Evolutionary conservation across 176 grass and related monocot genomes (phyloP).

Genomic region (Tillandsia fasciculata): DNA sequence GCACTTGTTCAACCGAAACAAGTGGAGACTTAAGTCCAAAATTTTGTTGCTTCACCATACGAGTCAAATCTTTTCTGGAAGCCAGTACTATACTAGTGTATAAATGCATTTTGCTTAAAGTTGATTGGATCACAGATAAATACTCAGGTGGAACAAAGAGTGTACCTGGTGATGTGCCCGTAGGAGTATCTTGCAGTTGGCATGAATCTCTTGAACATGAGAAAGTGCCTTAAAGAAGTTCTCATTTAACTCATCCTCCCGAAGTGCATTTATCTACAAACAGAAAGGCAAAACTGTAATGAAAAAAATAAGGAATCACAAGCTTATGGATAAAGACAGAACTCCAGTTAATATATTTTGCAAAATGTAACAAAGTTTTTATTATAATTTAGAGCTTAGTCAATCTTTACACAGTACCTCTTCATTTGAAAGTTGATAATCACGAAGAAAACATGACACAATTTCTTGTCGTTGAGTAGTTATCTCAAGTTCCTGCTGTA

Average conservation of each 20-base stretch:
- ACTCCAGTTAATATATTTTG: background rate
- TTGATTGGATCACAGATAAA: background rate
- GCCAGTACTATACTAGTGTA: background rate
- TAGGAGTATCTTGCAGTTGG: slow-evolving; percentile 91
- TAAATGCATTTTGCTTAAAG: background rate
- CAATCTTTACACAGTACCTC: slow-evolving; percentile 36
- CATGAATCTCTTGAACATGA: slow-evolving; percentile 99
- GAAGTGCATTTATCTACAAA: slow-evolving; percentile 77
- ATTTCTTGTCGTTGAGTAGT: slow-evolving; percentile 94
- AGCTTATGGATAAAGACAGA: background rate
- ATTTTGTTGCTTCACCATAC: too few relatives aligned
- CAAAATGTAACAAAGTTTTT: background rate
- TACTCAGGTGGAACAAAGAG: background rate
- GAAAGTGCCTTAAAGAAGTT: slow-evolving; percentile 89
- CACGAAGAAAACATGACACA: slow-evolving; percentile 87
- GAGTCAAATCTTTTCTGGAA: too few relatives aligned
- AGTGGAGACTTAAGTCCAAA: too few relatives aligned
- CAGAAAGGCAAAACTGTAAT: slow-evolving; percentile 11
- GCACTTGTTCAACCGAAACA: too few relatives aligned
- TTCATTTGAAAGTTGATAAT: slow-evolving; percentile 95
- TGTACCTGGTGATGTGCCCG: slow-evolving; percentile 91
- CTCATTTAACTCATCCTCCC: slow-evolving; percentile 82
- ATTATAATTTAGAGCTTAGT: background rate
- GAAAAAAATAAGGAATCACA: background rate
- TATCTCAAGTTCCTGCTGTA: slow-evolving; percentile 93